phyloP scores from a whole-genome alignment of 805 yeast species.

The Komagataella phaffii region DNA sequence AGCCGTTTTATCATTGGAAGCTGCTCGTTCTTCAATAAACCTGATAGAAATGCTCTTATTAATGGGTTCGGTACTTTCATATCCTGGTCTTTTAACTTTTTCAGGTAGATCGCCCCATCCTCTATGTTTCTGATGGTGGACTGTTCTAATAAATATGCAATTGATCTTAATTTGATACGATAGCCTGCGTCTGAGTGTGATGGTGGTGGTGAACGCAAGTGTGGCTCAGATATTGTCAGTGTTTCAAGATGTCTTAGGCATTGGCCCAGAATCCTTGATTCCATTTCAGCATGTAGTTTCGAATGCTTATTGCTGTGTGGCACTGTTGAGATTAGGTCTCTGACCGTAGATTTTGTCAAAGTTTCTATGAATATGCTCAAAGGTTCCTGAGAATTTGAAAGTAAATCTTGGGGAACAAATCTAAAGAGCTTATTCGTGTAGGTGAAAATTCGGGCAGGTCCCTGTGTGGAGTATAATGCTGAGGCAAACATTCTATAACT shows the following conservation, averaged over 20 bases:
- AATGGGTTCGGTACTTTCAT: not conserved
- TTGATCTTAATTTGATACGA: not conserved
- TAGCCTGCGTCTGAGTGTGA: not conserved
- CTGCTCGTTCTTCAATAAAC: not conserved
- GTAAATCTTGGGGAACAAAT: not conserved
- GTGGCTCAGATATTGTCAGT: not conserved
- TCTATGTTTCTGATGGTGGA: not conserved
- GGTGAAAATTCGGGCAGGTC: not conserved
- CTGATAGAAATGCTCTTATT: not conserved
- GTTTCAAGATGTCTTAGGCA: not conserved
- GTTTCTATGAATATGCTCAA: not conserved
- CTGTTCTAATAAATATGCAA: not conserved
- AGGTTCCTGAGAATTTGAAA: not conserved
- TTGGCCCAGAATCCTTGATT: not conserved
- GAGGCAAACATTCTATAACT: not conserved
- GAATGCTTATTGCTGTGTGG: not conserved
- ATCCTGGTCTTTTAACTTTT: not conserved
- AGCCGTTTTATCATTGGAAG: not conserved
- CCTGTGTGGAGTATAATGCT: not conserved
- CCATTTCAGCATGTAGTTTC: not conserved
- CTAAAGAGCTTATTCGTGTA: not conserved
- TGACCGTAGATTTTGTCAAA: not conserved
- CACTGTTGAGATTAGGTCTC: not conserved
- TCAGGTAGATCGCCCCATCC: not conserved
- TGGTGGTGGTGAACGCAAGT: not conserved